Conservation (phyloP, 805 yeast genomes). For the Yamadazyma akitaensis region DNA sequence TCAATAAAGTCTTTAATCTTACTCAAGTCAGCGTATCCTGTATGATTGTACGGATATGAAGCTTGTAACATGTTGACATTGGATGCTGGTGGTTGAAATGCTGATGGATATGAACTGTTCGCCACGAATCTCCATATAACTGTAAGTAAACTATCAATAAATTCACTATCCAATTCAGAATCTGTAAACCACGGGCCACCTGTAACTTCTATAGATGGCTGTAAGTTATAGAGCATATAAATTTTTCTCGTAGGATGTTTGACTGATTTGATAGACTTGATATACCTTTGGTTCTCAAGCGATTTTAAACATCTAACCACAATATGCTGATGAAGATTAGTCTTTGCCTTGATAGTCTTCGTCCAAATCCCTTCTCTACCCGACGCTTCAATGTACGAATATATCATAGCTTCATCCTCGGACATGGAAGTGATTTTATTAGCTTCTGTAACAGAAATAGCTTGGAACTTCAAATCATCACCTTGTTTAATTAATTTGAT, state of each 20-base stretch:
- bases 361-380: conserved; percentile 98
- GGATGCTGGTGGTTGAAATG: conserved; percentile 46
- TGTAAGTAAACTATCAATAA: conserved; percentile 76
- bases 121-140: conserved; percentile 88
- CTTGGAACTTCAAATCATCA: conserved; percentile 69
- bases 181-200: conserved; percentile 99
- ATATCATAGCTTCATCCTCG: conserved; percentile 86
- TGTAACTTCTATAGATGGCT: conserved; percentile 92
- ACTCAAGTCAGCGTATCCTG: conserved; percentile 65
- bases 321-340: conserved; percentile 89
- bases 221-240: conserved; percentile 89
- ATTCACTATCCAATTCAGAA: conserved; percentile 89
- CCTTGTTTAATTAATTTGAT: conserved; percentile 68
- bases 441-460: conserved; percentile 72
- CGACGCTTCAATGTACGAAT: conserved; percentile 85
- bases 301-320: conserved; percentile 78
- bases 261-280: conserved; percentile 87
- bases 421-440: conserved; percentile 71
- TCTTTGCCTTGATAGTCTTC: conserved; percentile 80
- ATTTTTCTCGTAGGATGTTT: conserved; percentile 92
- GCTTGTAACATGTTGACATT: conserved; percentile 42
- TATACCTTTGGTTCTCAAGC: conserved; percentile 74
- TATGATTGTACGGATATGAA: conserved; percentile 55
- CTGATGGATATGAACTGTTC: conserved; percentile 70
- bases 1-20: conserved; percentile 74